Evolutionary conservation across 1,284 basidiomycete species (phyloP), one percentile per base, ranked within the genome.

Genomic region (Cryptococcus sp.): DNA sequence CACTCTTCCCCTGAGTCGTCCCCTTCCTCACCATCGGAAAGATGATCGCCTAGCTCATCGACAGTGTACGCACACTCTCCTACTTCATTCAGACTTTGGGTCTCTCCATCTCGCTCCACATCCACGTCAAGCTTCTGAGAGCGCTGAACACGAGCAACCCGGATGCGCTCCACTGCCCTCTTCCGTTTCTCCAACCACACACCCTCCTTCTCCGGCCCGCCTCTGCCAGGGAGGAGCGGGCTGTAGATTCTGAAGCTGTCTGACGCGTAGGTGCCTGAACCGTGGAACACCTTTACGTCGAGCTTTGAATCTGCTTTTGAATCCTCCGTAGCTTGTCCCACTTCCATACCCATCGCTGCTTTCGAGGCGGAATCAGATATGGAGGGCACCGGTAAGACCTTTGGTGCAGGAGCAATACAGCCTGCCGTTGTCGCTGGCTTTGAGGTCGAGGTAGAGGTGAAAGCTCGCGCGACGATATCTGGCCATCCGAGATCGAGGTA

Each of bases 171-270:
- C 30, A 60, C 22, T 6, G 68, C 64, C 39, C 68, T 58, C 23
- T 49, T 17, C 25, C 58, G 22, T 49, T 65, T 69, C n/a, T 55
- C 35, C 22, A 66, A 19, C 68, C 68, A 68, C 22, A 41, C 46
- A 0, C 0, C 41, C 51, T 70, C 68, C 1, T 62, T 20, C 20
- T 57, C 50, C 1, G 68, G 67, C 25, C 53, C 68, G 1, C 68
- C 68, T n/a, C 47, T 19, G 2, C 68, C 68, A 30, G 57, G 41
- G 11, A 63, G 41, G 4, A 68, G 48, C 40, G 62, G 53, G 19
- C 57, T 61, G 51, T 56, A 70, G n/a, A 70, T 70, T 30, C 67
- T 55, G 47, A 70, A 70, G 49, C 64, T 67, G 43, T 70, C 68
- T 16, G 63, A 65, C 13, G 68, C 68, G 43, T 70, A 70, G 19